Base-by-base conservation (phyloP, 148 eudicot genomes). In the Rhododendron mucronatum region DNA sequence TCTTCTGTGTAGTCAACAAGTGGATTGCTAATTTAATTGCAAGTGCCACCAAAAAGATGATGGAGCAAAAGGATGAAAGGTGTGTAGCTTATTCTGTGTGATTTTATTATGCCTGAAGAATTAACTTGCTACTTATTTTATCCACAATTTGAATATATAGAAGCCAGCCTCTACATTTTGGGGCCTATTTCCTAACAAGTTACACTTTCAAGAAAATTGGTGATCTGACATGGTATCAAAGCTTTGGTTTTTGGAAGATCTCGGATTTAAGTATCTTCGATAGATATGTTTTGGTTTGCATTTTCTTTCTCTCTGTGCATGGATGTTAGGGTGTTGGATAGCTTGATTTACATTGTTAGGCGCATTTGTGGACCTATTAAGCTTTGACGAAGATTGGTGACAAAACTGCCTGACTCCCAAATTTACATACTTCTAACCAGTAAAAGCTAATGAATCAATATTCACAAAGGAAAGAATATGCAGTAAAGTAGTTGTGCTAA, bases 51-150 rank as follows among this genome's bases (percentile, higher is more conserved):
- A 93, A 88, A 82, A 92, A 91, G 69, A 96, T 96, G 99, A 96
- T 96, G 99, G 92, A 93, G 90, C 98, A 95, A 84, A 96, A 96
- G 91, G 99, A 96, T 89, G 98, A 96, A 87, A 93, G 99, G 99
- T 94, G 75, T 84, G 81, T 84, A 21, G 61, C 44, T 80, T 51
- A 37, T 73, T 26, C 37, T 55, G 23, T 26, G 73, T 61, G 85
- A 4, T 71, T 69, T 8, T 45, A 23, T 14, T 50, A 26, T 84
- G 63, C 33, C 28, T 14, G 6, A 69, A 57, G 85, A 83, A 76
- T 45, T 83, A 28, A 15, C 74, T 6, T 73, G 26, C 35, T 30
- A 73, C 26, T 83, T 11, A 14, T 71, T 48, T 47, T 48, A 37
- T 83, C 51, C 15, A 30, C 53, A 30, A 48, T 71, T 61, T 73